Evolutionary conservation across 2,329 filamentous ascomycete species (phyloP).

Genomic region (Ceratocystis cubensis): DNA sequence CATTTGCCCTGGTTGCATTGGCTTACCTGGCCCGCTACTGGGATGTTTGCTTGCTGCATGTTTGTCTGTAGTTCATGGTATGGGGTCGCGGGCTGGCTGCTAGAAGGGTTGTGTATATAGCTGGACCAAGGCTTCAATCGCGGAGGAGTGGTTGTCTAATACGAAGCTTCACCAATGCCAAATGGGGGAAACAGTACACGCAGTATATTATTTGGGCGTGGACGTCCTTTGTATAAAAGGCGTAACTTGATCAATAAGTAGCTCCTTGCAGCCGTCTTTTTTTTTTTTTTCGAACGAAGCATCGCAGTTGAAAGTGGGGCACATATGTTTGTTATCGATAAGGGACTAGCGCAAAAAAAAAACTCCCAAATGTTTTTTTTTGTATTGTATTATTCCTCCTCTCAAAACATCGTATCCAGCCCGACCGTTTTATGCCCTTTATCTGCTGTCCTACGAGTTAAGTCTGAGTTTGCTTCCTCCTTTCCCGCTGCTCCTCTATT

Average conservation of each 20-base stretch:
- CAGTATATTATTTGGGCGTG: no score
- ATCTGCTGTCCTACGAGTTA: not conserved
- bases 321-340: constrained; percentile 21
- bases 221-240: no score
- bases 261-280: no score
- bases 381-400: not conserved
- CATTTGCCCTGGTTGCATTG: not conserved
- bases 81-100: not conserved
- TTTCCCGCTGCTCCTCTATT: not conserved
- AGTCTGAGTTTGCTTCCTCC: not conserved
- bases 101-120: not conserved
- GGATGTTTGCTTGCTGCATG: no score
- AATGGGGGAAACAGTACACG: not conserved
- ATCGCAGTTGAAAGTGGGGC: constrained; percentile 14
- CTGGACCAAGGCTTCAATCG: not conserved
- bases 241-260: no score
- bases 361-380: not conserved
- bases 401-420: not conserved
- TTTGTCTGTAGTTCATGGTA: not conserved
- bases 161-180: not conserved
- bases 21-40: no score
- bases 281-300: not conserved
- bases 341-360: constrained; percentile 10
- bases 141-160: not conserved
- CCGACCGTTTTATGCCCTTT: not conserved